Conservation (phyloP, 2,329 filamentous ascomycete species). For the Penicillium sp. region DNA sequence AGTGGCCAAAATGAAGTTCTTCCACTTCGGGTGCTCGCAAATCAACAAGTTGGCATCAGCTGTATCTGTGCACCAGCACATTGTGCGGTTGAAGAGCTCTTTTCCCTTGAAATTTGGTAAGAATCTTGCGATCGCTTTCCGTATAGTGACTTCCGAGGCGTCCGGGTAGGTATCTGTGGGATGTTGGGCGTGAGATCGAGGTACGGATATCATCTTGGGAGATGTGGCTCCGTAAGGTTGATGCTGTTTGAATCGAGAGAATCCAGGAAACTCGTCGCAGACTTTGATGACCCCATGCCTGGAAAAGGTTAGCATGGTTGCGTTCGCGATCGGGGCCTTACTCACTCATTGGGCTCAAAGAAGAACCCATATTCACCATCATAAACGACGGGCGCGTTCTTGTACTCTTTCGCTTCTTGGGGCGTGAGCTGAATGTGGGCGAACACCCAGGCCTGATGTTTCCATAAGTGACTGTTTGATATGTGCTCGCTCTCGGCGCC, state of each 20-base stretch:
- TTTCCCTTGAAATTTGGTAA: slow-evolving; percentile 54
- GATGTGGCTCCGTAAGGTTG: slow-evolving; percentile 48
- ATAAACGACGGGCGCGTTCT: slow-evolving; percentile 14
- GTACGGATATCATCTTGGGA: slow-evolving; percentile 13
- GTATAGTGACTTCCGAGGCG: slow-evolving; percentile 47
- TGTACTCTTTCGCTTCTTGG: slow-evolving; percentile 13
- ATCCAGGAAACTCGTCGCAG: slow-evolving; percentile 54
- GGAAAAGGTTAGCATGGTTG: slow-evolving; percentile 30
- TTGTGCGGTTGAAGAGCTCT: slow-evolving; percentile 50
- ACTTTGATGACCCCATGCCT: slow-evolving; percentile 31
- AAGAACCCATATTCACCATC: slow-evolving; percentile 17
- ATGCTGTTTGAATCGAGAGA: slow-evolving; percentile 15
- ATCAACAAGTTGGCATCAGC: slow-evolving; percentile 55
- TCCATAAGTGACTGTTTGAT: background rate
- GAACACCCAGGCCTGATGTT: slow-evolving; percentile 7
- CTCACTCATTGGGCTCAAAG: slow-evolving; percentile 8
- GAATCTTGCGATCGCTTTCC: slow-evolving; percentile 50
- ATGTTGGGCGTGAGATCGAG: slow-evolving; percentile 16
- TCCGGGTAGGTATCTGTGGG: slow-evolving; percentile 37
- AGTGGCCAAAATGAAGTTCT: slow-evolving; percentile 48
- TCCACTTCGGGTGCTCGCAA: slow-evolving; percentile 45
- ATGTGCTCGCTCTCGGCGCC: too few species aligned
- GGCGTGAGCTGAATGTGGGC: slow-evolving; percentile 20
- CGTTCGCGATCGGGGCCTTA: slow-evolving; percentile 26
- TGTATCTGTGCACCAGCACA: slow-evolving; percentile 60